A percentile compares a stretch with the other conserved stretches of the same genome.
Evolutionary conservation across 129 eudicot genomes (phyloP).

Genomic region (Escallonia herrerae): DNA sequence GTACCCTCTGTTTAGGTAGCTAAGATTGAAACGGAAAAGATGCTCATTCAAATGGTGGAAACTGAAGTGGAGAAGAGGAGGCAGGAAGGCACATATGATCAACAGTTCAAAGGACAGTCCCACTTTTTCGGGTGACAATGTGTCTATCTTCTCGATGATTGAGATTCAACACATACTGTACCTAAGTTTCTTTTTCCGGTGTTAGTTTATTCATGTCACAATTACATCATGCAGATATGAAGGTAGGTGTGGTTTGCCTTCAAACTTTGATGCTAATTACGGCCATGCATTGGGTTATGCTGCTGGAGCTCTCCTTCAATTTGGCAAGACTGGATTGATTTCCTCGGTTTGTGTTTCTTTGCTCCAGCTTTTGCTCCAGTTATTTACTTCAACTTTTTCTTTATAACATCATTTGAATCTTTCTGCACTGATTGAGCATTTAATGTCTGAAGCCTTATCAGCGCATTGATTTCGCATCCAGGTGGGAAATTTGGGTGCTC

Average conservation of each 20-base stretch:
- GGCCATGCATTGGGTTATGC: constrained; percentile 94
- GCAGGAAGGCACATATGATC: constrained; percentile 44
- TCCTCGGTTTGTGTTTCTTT: constrained; percentile 52
- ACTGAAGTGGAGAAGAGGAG: constrained; percentile 63
- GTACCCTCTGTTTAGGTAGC: constrained; percentile 51
- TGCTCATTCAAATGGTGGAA: constrained; percentile 97
- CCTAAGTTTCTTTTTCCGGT: background rate
- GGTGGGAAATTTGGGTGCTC: constrained; percentile 94
- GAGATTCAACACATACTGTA: background rate
- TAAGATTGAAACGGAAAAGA: constrained; percentile 92
- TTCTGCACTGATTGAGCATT: too few species aligned
- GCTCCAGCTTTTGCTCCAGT: background rate
- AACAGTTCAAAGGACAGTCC: constrained; percentile 68
- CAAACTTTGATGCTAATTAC: constrained; percentile 81
- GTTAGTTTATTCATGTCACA: background rate
- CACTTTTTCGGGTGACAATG: constrained; percentile 88
- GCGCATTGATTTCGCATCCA: constrained; percentile 8
- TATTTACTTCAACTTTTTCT: background rate
- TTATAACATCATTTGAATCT: too few species aligned
- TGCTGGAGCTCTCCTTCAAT: constrained; percentile 88
- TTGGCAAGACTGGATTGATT: constrained; percentile 89
- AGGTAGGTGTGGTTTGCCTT: constrained; percentile 97
- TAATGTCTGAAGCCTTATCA: background rate
- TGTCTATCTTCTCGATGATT: constrained; percentile 1
- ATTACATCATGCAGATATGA: constrained; percentile 53